Percentiles rank a stretch among this genome's conserved stretches.
phyloP scores from a whole-genome alignment of 2,329 filamentous ascomycete species.

The Pseudomassariella vexata region DNA sequence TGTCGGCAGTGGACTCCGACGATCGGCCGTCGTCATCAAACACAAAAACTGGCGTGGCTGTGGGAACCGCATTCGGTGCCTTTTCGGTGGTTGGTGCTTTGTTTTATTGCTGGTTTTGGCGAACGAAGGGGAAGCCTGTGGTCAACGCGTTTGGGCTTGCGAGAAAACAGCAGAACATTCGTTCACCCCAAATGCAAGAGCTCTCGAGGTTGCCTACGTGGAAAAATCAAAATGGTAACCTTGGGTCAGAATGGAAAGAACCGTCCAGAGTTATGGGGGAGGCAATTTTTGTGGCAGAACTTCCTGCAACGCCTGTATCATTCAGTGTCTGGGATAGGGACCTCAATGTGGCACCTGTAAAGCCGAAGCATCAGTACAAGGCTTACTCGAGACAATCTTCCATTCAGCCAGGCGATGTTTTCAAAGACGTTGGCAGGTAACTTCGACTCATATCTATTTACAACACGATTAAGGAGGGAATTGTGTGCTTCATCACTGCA shows the following conservation, averaged over 20 bases:
- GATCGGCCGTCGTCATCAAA: neutral
- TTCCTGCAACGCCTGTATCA: conserved; percentile 9
- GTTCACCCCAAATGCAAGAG: neutral
- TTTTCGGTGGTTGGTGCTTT: conserved; percentile 1
- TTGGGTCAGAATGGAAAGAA: no score
- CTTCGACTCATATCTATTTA: no score
- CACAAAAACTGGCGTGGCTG: conserved; percentile 1
- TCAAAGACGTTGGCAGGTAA: no score
- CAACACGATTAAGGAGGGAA: no score
- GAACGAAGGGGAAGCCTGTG: conserved; percentile 1
- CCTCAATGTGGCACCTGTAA: neutral
- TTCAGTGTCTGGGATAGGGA: conserved; percentile 2
- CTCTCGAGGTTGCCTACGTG: neutral
- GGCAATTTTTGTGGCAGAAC: conserved; percentile 1
- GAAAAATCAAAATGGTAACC: neutral
- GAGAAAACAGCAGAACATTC: neutral
- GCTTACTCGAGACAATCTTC: neutral
- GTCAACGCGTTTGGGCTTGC: no score
- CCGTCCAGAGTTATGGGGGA: neutral
- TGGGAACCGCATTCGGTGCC: conserved; percentile 1
- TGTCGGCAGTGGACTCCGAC: no score
- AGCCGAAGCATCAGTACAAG: neutral
- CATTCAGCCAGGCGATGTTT: no score
- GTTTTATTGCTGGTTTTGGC: neutral
- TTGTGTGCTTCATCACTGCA: no score